phyloP scores from a whole-genome alignment of 2,329 filamentous ascomycete species.

The Fusarium sp. region DNA sequence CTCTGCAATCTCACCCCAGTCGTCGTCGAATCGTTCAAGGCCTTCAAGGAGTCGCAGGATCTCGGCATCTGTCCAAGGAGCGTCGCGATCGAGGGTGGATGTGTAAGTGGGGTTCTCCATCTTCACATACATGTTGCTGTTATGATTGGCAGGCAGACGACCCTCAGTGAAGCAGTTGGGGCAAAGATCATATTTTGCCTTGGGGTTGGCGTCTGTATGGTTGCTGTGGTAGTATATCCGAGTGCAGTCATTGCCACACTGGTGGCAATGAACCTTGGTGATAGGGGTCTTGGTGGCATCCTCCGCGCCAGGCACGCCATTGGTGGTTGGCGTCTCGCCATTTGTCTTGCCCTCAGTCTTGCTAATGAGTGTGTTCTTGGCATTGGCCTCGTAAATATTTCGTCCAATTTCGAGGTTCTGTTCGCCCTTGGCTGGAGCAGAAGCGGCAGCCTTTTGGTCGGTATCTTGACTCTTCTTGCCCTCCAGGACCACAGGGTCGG shows the following conservation, averaged over 20 bases:
- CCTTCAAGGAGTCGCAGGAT: constrained; percentile 90
- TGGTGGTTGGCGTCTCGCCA: constrained; percentile 76
- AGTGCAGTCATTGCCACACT: constrained; percentile 91
- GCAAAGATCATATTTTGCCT: constrained; percentile 88
- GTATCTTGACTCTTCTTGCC: constrained; percentile 75
- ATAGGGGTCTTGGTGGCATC: constrained; percentile 75
- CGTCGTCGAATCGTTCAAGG: constrained; percentile 92
- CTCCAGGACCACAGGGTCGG: constrained; percentile 76
- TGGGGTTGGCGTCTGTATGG: constrained; percentile 69
- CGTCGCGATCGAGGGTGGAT: constrained; percentile 82
- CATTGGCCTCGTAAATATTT: constrained; percentile 94
- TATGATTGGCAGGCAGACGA: constrained; percentile 83
- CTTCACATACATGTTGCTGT: constrained; percentile 85
- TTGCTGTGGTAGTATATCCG: constrained; percentile 71
- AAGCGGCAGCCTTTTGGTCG: constrained; percentile 77
- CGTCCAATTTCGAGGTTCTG: constrained; percentile 93
- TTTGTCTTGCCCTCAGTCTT: constrained; percentile 80
- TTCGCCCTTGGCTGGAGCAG: constrained; percentile 78
- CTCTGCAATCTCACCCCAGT: constrained; percentile 93
- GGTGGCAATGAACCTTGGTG: constrained; percentile 84
- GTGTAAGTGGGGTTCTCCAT: constrained; percentile 90
- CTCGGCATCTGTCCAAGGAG: constrained; percentile 92
- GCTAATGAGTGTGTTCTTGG: constrained; percentile 79
- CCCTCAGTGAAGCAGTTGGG: constrained; percentile 90
- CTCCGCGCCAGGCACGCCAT: constrained; percentile 71